A percentile compares a stretch with the other conserved stretches of the same genome.
Evolutionary conservation across 2,329 filamentous ascomycete genomes (phyloP).

Genomic region (Thielaviopsis ethacetica): DNA sequence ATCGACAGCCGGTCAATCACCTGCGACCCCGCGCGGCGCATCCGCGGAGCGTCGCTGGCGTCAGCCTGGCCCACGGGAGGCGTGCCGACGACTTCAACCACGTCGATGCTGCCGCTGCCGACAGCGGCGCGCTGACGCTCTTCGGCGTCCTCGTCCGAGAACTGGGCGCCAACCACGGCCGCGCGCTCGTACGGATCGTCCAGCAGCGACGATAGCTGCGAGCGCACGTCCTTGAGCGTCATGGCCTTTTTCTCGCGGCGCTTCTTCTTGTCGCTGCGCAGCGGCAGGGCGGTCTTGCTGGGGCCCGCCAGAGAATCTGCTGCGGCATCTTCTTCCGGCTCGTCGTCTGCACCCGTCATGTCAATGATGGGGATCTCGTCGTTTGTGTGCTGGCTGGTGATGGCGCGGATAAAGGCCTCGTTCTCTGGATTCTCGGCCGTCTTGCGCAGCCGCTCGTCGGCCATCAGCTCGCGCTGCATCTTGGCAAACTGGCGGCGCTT

Average conservation of each 20-base stretch:
- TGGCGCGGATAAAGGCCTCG: conserved; percentile 73
- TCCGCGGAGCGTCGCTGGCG: conserved; percentile 14
- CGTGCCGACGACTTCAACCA: background rate
- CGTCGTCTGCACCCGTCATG: conserved; percentile 19
- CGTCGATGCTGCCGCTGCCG: conserved; percentile 24
- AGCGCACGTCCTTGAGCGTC: conserved; percentile 46
- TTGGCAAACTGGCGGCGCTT: conserved; percentile 80
- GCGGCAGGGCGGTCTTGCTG: conserved; percentile 1
- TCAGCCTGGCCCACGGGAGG: background rate
- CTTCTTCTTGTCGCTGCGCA: conserved; percentile 7
- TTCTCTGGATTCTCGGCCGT: conserved; percentile 82
- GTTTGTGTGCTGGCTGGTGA: conserved; percentile 65
- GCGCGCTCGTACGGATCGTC: conserved; percentile 39
- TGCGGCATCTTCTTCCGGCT: conserved; percentile 19
- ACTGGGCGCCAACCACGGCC: conserved; percentile 31
- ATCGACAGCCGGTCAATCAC: conserved; percentile 62
- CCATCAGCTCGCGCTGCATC: conserved; percentile 76
- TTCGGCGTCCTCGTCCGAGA: conserved; percentile 29
- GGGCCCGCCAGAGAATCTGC: background rate
- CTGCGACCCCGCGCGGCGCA: conserved; percentile 22
- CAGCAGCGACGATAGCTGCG: conserved; percentile 69
- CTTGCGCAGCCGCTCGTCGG: conserved; percentile 74
- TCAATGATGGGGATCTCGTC: conserved; percentile 64
- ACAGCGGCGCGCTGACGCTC: conserved; percentile 23
- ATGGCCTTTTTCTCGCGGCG: conserved; percentile 1